Evolutionary conservation across 176 grass and related monocot genomes (phyloP), one percentile per base, ranked within the genome.

Genomic region (Thalia dealbata): DNA sequence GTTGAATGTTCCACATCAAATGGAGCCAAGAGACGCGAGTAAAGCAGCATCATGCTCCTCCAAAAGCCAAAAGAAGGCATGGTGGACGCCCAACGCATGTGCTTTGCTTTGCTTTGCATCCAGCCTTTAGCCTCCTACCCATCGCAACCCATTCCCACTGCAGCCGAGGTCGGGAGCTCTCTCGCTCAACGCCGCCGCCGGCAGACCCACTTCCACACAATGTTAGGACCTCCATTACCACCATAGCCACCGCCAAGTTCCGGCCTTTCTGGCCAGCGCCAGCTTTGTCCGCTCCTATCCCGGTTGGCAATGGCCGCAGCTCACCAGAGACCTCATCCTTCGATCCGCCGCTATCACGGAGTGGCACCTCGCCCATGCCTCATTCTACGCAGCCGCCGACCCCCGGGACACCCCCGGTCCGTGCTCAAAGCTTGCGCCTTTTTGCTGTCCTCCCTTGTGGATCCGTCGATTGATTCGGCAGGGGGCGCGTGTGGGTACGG

Each of bases 401-500:
- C 90, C 87, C 27, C 84, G 86, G 16, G 85, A 99, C 77, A 84
- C 95, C 87, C 75, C 93, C 78, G 90, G 95, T 35, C 46, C 10
- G 62, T 26, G 3, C 15, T 59, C 55, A 3, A 38, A 46, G 30
- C 75, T 54, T 43, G 16, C 23, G 23, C 75, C 22, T 76, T 69
- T 73, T 72, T 54, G 32, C 19, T 24, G 61, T 59, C 81, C 27
- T 43, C 46, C 43, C 54, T 38, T 38, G 32, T 38, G 32, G 32
- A n/a, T 64, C 72, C 65, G 12, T 4, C 75, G 51, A 52, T 42
- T 52, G 45, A 13, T 78, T 38, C 14, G 83, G 59, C 87, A 99
- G 95, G 81, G 72, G 95, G 90, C 14, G 95, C 95, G 27, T 99
- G 95, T 71, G 95, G 95, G 60, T 99, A 99, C 48, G 95, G 95